These are phyloP conservation scores for Forsythia viridissima DNA, from an alignment of 257 asterid genomes.

Conservation along the genomic window DNA sequence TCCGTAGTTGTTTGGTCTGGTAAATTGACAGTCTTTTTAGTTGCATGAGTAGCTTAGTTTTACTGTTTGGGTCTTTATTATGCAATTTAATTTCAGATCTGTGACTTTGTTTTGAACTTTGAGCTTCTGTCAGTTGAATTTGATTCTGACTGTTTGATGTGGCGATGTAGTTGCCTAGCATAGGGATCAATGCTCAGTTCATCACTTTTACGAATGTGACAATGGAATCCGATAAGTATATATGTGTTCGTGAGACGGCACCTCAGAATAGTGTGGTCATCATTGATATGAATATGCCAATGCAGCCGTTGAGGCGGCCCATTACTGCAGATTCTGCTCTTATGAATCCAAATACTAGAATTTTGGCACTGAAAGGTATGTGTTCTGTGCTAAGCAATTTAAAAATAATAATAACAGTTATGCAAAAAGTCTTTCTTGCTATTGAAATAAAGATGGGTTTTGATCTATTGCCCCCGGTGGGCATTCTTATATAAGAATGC, in stretches of 20 bases:
- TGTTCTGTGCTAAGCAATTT: background rate
- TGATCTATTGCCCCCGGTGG: no score
- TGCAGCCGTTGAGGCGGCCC: constrained; percentile 95
- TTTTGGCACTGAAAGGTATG: constrained; percentile 92
- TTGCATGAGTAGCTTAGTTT: background rate
- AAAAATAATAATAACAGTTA: constrained; percentile 1
- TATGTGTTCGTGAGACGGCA: constrained; percentile 94
- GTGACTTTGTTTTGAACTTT: constrained; percentile 18
- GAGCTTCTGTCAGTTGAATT: constrained; percentile 24
- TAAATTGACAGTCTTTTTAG: constrained; percentile 19
- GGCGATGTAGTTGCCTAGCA: constrained; percentile 79
- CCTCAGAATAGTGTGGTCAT: constrained; percentile 97
- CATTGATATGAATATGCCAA: constrained; percentile 93
- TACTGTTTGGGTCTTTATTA: constrained; percentile 23
- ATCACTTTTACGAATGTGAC: constrained; percentile 95
- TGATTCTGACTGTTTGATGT: constrained; percentile 39
- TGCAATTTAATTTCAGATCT: constrained; percentile 46
- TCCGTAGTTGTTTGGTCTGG: constrained; percentile 27
- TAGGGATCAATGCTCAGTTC: constrained; percentile 94
- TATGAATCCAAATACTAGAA: constrained; percentile 91
- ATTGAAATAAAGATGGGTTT: background rate
- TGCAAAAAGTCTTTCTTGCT: background rate
- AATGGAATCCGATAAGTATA: constrained; percentile 97
- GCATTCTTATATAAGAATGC: no score
- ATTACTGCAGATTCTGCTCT: constrained; percentile 99